A percentile compares a stretch with the other conserved stretches of the same genome.
phyloP scores from a whole-genome alignment of 2,329 filamentous ascomycete species.

The Huntiella moniliformis region DNA sequence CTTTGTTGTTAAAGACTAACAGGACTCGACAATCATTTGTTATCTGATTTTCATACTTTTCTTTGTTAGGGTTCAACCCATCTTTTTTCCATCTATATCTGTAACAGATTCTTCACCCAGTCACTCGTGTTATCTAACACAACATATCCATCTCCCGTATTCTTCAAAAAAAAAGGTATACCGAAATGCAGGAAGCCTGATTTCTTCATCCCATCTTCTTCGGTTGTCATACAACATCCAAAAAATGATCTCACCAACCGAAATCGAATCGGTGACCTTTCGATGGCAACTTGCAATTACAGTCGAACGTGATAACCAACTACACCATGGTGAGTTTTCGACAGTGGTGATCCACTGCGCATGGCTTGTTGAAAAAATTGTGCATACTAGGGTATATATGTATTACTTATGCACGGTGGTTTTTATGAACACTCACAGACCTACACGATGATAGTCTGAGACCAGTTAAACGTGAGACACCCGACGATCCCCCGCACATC shows the following conservation, averaged over 20 bases:
- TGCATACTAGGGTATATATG: background rate
- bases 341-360: conserved; percentile 8
- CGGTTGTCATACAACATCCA: background rate
- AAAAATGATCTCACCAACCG: conserved; percentile 9
- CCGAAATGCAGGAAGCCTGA: background rate
- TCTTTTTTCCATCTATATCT: too few species aligned
- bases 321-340: conserved; percentile 11
- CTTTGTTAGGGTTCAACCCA: too few species aligned
- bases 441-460: too few species aligned
- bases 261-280: conserved; percentile 9
- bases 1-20: too few species aligned
- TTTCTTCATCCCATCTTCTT: too few species aligned
- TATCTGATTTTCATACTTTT: too few species aligned
- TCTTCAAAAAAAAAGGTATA: background rate
- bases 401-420: background rate
- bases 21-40: too few species aligned
- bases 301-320: conserved; percentile 11
- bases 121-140: background rate
- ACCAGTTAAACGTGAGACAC: too few species aligned
- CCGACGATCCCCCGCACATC: too few species aligned
- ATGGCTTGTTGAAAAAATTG: conserved; percentile 1
- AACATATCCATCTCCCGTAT: background rate
- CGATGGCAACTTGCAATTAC: conserved; percentile 6
- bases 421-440: too few species aligned
- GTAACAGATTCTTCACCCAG: background rate